Evolutionary conservation across 1,284 basidiomycete species (phyloP).

Genomic region (Ceratobasidium sp.): DNA sequence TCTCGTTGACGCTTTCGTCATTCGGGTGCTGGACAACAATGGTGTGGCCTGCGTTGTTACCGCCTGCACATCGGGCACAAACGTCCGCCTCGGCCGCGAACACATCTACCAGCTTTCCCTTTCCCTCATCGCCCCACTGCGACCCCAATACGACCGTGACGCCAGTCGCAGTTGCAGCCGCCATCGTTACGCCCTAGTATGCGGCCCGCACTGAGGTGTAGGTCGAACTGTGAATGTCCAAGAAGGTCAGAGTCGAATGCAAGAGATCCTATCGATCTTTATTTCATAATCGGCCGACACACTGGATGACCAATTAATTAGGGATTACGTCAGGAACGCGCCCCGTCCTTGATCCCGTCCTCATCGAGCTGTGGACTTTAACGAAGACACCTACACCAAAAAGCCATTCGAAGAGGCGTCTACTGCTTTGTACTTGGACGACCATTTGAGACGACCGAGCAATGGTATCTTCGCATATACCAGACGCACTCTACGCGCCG

Average conservation of each 20-base stretch:
- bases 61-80: constrained; percentile 96
- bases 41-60: constrained; percentile 99
- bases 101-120: constrained; percentile 96
- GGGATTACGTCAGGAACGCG: constrained; percentile 30
- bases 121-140: constrained; percentile 97
- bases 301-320: not conserved
- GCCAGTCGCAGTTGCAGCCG: constrained; percentile 2
- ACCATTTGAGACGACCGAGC: no score
- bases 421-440: no score
- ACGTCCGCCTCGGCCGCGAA: constrained; percentile 89
- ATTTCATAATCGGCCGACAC: constrained; percentile 37
- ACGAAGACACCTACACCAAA: no score
- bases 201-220: not conserved
- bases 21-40: constrained; percentile 86
- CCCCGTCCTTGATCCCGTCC: constrained; percentile 5
- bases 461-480: constrained; percentile 23
- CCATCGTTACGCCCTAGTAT: constrained; percentile 19
- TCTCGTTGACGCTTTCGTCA: constrained; percentile 61
- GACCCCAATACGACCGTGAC: constrained; percentile 86
- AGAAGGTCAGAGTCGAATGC: constrained; percentile 8
- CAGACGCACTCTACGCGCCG: constrained; percentile 1
- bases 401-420: no score
- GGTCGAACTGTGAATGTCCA: not conserved
- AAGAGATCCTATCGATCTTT: constrained; percentile 33
- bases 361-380: no score